Evolutionary conservation across 2,329 filamentous ascomycete genomes (phyloP), one percentile per base, ranked within the genome.

Genomic region (Cladobotryum mycophilum): DNA sequence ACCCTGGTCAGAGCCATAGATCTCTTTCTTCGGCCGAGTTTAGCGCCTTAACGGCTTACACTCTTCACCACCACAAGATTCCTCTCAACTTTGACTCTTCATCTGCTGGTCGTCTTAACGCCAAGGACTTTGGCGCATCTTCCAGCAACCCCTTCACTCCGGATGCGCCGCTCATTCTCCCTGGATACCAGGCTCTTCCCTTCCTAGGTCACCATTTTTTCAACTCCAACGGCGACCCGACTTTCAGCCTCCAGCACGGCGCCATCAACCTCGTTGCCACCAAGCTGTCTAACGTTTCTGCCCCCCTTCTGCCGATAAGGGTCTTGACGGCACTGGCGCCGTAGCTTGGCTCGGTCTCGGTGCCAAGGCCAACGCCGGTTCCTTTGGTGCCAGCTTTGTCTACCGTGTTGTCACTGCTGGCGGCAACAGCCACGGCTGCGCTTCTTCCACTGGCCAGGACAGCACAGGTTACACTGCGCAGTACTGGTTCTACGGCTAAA

Each of bases 191-290:
- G 47, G 55, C 61, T 2, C 52, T 78, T 5, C 66, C 68, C 45
- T 74, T 76, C 58, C 62, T 84, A 13, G 86, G 85, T 30, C 75
- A 81, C 59, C 86, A 89, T 73, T 86, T 74, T 76, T 89, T 89
- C 73, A 77, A 76, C 65, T 54, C 55, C 43, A 55, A 61, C 41
- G 67, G 75, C 55, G 66, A 70, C 0, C 85, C 86, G 1, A 80
- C 74, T 12, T 89, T 88, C 63, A 72, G 79, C 52, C 70, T 88
- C 36, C 62, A 67, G 46, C 63, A 59, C 6, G 61, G 66, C 37
- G 60, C 62, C 35, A 61, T 66, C 30, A 65, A 70, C 58, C 64
- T 72, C 61, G 66, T 75, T 56, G 71, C 61, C 49, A 75, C 74
- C 63, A 81, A 82, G 67, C 55, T 72, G 38, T 73, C 68, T 33